A percentile compares a stretch with the other conserved stretches of the same genome.
Evolutionary conservation across 2,329 filamentous ascomycete genomes (phyloP).

Genomic region (Fonsecaea erecta): DNA sequence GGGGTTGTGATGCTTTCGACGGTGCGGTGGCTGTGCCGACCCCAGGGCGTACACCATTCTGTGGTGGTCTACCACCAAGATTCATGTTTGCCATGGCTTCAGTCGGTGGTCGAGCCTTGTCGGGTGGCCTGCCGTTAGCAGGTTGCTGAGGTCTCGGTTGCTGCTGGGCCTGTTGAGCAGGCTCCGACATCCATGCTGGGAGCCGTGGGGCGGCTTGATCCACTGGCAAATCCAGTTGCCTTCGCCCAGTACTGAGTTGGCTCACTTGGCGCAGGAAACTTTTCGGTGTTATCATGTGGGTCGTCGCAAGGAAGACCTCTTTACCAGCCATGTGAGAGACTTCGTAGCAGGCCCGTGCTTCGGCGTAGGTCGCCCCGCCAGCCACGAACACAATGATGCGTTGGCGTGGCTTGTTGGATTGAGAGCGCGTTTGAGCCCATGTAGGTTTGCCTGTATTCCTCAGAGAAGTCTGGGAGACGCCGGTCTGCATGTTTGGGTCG

Average conservation of each 20-base stretch:
- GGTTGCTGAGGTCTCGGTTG: slow-evolving; percentile 28
- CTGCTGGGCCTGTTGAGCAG: slow-evolving; percentile 49
- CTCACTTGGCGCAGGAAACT: slow-evolving; percentile 82
- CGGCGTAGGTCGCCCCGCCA: slow-evolving; percentile 91
- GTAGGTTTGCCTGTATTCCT: slow-evolving; percentile 84
- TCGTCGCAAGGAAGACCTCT: slow-evolving; percentile 86
- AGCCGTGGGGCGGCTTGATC: slow-evolving; percentile 81
- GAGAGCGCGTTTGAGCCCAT: slow-evolving; percentile 83
- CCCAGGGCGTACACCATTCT: slow-evolving; percentile 39
- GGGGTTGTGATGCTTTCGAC: slow-evolving; percentile 17
- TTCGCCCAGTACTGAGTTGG: slow-evolving; percentile 76
- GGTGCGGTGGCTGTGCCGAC: slow-evolving; percentile 13
- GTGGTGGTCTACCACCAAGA: slow-evolving; percentile 35
- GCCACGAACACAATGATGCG: slow-evolving; percentile 93
- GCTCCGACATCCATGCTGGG: slow-evolving; percentile 75
- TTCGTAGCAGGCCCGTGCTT: slow-evolving; percentile 88
- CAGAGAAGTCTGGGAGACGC: slow-evolving; percentile 72
- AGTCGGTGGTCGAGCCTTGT: slow-evolving; percentile 25
- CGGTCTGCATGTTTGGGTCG: slow-evolving; percentile 51
- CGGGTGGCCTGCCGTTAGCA: slow-evolving; percentile 27
- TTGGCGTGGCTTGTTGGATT: slow-evolving; percentile 79
- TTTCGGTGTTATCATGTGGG: slow-evolving; percentile 87
- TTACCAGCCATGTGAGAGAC: slow-evolving; percentile 71
- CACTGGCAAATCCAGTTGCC: slow-evolving; percentile 76
- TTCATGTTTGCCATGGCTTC: slow-evolving; percentile 37